Evolutionary conservation across 331 rosid genomes (phyloP), one percentile per base, ranked within the genome.

Genomic region (Dryas integrifolia): DNA sequence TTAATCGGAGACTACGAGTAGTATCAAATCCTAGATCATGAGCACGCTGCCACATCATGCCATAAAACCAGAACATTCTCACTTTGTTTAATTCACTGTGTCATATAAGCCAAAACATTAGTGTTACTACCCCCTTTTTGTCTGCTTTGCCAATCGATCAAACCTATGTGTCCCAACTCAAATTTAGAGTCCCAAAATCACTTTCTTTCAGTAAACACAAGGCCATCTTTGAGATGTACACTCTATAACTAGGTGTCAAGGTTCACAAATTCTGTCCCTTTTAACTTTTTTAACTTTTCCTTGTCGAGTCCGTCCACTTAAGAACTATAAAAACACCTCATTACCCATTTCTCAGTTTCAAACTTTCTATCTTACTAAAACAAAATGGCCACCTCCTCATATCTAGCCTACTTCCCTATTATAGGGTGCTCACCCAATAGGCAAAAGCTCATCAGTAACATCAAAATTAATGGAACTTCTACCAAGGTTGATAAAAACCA

Each of bases 221-320:
- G 70, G 35, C 5, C 49, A 64, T 55, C 92, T 78, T 90, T 76
- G 92, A 70, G 74, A 52, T 84, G 50, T 81, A 67, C 90, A 87
- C 39, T 35, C 44, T 35, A 64, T 51, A 69, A 65, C 81, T 56
- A 75, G 52, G 74, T 60, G 58, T 65, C 18, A 30, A 30, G 35
- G 35, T 57, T 24, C 67, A 74, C 59, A 38, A 46, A 44, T 74
- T 83, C 72, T 39, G 76, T 82, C 75, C 69, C 72, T 21, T 21
- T 61, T 2, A 6, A 30, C 6, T 39, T 60, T 43, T 21, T 18
- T 14, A 60, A 47, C 16, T 63, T 49, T 51, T 39, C 38, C 81
- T 71, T 81, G 86, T n/a, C 82, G 13, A 21, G 12, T 72, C 84
- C 96, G 84, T 73, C 83, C 82, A 8, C 0, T 40, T 16, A 0